Evolutionary conservation across 306 rosid genomes (phyloP).

Genomic region (Gastrolobium bilobum): DNA sequence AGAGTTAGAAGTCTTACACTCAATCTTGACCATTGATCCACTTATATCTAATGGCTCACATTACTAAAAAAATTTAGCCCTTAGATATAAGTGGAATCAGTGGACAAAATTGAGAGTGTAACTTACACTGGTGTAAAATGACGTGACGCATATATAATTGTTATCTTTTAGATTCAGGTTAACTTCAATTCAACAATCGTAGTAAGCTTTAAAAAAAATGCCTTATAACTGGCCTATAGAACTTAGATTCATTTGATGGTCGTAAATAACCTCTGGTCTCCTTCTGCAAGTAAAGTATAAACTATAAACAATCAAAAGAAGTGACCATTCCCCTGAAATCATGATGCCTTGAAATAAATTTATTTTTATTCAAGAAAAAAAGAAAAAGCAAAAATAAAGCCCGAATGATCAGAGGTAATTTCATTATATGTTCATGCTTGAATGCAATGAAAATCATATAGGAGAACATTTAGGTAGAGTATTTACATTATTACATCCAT

Average conservation of each 20-base stretch:
- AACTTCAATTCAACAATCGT: neutral
- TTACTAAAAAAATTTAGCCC: too few species aligned
- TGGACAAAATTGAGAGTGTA: too few species aligned
- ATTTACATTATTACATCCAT: constrained; percentile 22
- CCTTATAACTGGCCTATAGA: neutral
- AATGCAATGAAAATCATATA: neutral
- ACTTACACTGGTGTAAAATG: too few species aligned
- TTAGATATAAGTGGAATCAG: too few species aligned
- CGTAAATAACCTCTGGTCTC: neutral
- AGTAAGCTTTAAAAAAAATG: too few species aligned
- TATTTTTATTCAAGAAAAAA: neutral
- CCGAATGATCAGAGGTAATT: neutral
- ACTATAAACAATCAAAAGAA: neutral
- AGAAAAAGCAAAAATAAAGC: neutral
- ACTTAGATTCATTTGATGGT: neutral
- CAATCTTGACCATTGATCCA: too few species aligned
- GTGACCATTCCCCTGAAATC: neutral
- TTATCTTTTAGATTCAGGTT: neutral
- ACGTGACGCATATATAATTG: too few species aligned
- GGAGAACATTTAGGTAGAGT: neutral
- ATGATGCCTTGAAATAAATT: neutral
- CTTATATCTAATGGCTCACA: too few species aligned
- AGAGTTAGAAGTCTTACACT: too few species aligned
- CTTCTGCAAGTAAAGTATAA: neutral
- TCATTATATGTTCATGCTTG: neutral